Conservation (phyloP, 257 asterid genomes). For the Buddleja alternifolia region DNA sequence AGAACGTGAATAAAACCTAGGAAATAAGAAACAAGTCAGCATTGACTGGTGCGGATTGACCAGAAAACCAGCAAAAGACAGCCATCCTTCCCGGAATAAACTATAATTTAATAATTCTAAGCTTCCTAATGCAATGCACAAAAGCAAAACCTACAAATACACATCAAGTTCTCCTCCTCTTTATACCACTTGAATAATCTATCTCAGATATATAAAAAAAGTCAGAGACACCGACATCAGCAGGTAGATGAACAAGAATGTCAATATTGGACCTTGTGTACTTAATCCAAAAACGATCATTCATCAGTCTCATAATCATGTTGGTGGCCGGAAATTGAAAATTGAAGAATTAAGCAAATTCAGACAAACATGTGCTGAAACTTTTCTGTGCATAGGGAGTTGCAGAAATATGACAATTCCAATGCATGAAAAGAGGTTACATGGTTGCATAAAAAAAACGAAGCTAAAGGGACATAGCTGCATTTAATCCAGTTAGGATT, state of each 20-base stretch:
- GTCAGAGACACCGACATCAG: conserved; percentile 21
- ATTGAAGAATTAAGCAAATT: conserved; percentile 4
- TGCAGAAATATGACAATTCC: conserved; percentile 14
- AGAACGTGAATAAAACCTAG: conserved; percentile 21
- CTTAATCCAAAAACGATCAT: conserved; percentile 22
- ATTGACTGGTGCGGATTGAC: conserved; percentile 6
- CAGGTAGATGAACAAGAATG: conserved; percentile 17
- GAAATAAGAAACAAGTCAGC: conserved; percentile 19
- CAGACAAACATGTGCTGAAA: not conserved
- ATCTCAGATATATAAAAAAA: conserved; percentile 25
- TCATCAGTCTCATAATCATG: conserved; percentile 12
- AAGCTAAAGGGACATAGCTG: not conserved
- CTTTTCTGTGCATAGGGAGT: conserved; percentile 12
- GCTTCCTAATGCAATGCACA: conserved; percentile 28
- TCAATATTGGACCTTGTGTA: conserved; percentile 3
- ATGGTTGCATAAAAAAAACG: not conserved
- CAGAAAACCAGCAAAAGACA: not conserved
- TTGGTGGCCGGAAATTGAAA: conserved; percentile 7
- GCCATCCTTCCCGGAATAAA: conserved; percentile 1
- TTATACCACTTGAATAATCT: conserved; percentile 23
- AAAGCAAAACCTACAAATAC: conserved; percentile 26
- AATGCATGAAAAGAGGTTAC: conserved; percentile 5
- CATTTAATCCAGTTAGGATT: not conserved
- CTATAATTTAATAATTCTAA: not conserved
- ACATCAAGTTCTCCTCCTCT: conserved; percentile 28